Evolutionary conservation across 2,329 filamentous ascomycete species (phyloP), one percentile per base, ranked within the genome.

Genomic region (Ophiostoma pallidulum): DNA sequence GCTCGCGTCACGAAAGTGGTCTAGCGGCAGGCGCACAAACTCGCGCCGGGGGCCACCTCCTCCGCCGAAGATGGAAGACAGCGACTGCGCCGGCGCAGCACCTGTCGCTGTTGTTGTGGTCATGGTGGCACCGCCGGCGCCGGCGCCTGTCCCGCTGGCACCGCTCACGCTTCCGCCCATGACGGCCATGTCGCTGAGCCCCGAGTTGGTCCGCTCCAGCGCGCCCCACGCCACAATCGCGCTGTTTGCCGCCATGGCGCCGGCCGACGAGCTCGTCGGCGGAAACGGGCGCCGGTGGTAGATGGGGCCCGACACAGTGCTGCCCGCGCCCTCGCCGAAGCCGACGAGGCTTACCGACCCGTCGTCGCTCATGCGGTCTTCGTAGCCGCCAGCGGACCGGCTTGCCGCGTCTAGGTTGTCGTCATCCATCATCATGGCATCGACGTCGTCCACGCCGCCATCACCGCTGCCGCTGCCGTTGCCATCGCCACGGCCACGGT

Each of bases 261-360:
- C 65, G 5, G 55, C 56, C 43, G 61, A 51, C 56, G 45, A 39
- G 2, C 36, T 19, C 5, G 40, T 19, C 7, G 37, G 37, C 55
- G 69, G 71, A 53, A 65, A 64, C 43, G 69, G 63, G 41, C 74
- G 62, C 51, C 75, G 66, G 62, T 77, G 70, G 66, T 85, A 75
- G 60, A 85, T 84, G 33, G 86, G 86, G 0, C 88, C 88, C 51
- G 82, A 87, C 49, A 90, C 82, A 5, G 88, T 88, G 62, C 84
- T 88, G 56, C 84, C 86, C 9, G 91, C 90, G 29, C 90, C 91
- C 63, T 96, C 90, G 42, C 91, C 91, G 57, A 96, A 96, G 0
- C 85, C 91, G 9, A 96, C 91, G 6, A 96, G 73, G 53, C 84
- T 91, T 3, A 83, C 86, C 45, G 81, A 82, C 8, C 82, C 84